A percentile compares a stretch with the other conserved stretches of the same genome.
These are phyloP conservation scores for Colletotrichum coccodes DNA, from an alignment of 2,329 filamentous ascomycete species.

Conservation along the genomic window DNA sequence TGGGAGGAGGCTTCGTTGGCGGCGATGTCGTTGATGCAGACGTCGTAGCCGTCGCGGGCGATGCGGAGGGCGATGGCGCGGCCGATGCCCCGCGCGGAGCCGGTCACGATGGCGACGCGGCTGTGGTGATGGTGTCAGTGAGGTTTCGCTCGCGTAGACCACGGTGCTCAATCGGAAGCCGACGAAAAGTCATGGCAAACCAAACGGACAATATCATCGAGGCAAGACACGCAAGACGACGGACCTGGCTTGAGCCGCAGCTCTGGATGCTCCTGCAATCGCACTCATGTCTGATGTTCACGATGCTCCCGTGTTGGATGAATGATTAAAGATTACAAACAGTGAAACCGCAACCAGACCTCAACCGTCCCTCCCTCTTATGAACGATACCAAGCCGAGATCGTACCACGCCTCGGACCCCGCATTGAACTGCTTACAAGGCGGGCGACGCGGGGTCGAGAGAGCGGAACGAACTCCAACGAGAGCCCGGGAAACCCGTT, in stretches of 20 bases:
- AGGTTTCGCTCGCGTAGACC: not conserved
- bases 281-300: constrained; percentile 12
- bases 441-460: not conserved
- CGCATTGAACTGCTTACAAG: not conserved
- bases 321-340: not conserved
- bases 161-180: not conserved
- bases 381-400: not conserved
- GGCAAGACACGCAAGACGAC: not conserved
- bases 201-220: not conserved
- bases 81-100: constrained; percentile 53
- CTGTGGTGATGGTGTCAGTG: not conserved
- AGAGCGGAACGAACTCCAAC: not conserved
- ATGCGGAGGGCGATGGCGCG: constrained; percentile 72
- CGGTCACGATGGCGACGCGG: constrained; percentile 30
- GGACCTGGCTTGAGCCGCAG: constrained; percentile 16
- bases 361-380: not conserved
- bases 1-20: constrained; percentile 63
- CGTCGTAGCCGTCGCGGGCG: constrained; percentile 71
- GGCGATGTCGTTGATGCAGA: constrained; percentile 72
- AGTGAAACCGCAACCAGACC: not conserved
- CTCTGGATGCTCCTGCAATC: constrained; percentile 15
- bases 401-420: not conserved
- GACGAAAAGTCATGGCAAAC: not conserved
- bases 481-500: not conserved
- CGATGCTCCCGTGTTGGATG: too few species aligned